Evolutionary conservation across 306 rosid genomes (phyloP), one percentile per base, ranked within the genome.

Genomic region (Arachis stenosperma): DNA sequence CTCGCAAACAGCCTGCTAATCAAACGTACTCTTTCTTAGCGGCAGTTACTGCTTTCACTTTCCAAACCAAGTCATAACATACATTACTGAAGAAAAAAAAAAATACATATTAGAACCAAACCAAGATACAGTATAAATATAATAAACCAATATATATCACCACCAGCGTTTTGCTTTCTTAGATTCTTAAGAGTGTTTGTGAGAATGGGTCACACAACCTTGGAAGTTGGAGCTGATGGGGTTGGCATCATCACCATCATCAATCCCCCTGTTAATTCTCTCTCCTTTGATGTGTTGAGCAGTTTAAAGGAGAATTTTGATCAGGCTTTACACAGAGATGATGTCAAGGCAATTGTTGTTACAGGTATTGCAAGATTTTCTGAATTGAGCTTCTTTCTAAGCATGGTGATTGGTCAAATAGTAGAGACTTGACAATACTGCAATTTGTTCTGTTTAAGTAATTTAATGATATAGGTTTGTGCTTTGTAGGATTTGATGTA

Each of bases 251-350:
- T 55, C 60, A 55, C 98, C 71, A 80, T 94, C 82, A 78, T 91
- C 87, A 84, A 95, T 61, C 99, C 99, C 71, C 99, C 99, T 33
- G 97, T 95, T 70, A 95, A 95, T 83, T 90, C 99, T 44, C 99
- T 95, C 75, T 90, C 99, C 8, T 78, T 83, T 40, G 98, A 91
- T 74, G 99, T 88, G 8, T 71, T 90, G 33, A 41, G 22, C 60
- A 80, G 93, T 78, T 75, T 90, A 60, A 86, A 83, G 75, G 90
- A 81, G 30, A 83, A 61, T 71, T 90, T 75, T 36, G 93, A 84
- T 57, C 76, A 75, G 80, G 96, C 91, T 40, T 63, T 84, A 22
- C 62, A 42, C 61, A 88, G 91, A 73, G 83, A 90, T 33, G 93
- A 88, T 74, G 91, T 90, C 59, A 88, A 81, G 82, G 96, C 96